Evolutionary conservation across 176 grass and related monocot genomes (phyloP), one percentile per base, ranked within the genome.

Genomic region (Eragrostis nindensis): DNA sequence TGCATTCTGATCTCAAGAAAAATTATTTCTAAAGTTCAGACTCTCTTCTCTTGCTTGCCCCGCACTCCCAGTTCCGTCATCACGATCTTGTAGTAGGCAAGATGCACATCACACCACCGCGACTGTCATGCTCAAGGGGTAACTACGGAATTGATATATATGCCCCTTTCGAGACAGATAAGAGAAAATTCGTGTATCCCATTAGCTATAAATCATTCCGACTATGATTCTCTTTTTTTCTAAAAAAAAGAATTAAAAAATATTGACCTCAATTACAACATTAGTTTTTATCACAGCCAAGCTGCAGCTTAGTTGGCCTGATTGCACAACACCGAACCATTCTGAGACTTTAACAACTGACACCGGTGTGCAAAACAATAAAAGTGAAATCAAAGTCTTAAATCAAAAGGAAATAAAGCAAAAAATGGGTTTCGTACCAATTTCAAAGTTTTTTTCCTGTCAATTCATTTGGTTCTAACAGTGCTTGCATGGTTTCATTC

Each of bases 41-140:
- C 15, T 73, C 66, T 70, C 32, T 45, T 38, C 52, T 36, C 6
- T 89, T 80, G 62, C 76, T 88, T 88, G 62, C 18, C 15, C 48
- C 70, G 63, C 68, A 25, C 69, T 73, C 46, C 36, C 48, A 60
- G 13, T 9, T 30, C 39, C n/a, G 38, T 79, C 80, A 79, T 42
- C 80, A 30, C 1, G 48, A 60, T 41, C 48, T 9, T 13, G 14
- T 56, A 25, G 21, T 13, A 39, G 32, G 45, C 53, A 64, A 41
- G 24, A 26, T 19, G 30, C 50, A n/a, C 60, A 67, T 16, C 42
- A 36, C 42, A 26, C 7, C 8, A 29, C 61, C 18, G 40, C 75
- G 45, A 73, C 44, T 54, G 13, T 19, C 71, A 39, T 39, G 29
- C 18, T 36, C 32, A 36, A 36, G 32, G 2, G 32, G 32, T 36